These are phyloP conservation scores for Chlamydomonas reinhardtii DNA, from an alignment of 163 green algal genomes.

Conservation along the genomic window DNA sequence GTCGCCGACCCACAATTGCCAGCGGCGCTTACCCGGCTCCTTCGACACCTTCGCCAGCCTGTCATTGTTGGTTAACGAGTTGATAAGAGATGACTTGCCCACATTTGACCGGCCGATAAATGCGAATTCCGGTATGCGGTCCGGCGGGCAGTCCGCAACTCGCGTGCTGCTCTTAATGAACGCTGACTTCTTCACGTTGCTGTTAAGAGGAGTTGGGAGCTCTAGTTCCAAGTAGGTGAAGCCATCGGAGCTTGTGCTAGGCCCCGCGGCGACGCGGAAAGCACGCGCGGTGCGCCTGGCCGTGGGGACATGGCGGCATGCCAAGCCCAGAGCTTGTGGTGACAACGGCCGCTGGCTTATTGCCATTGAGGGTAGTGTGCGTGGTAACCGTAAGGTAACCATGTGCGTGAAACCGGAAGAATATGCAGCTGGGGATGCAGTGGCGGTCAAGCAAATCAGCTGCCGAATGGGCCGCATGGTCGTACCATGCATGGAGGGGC, in stretches of 20 bases:
- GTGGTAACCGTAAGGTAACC: too few species aligned
- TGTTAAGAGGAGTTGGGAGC: conserved; percentile 49
- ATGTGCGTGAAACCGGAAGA: too few species aligned
- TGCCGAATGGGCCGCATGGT: too few species aligned
- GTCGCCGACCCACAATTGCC: too few species aligned
- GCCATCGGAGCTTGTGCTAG: conserved; percentile 2
- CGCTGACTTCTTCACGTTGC: conserved; percentile 70
- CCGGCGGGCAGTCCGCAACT: conserved; percentile 82
- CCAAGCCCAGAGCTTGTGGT: conserved; percentile 13
- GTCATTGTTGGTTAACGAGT: conserved; percentile 89
- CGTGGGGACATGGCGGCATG: background rate
- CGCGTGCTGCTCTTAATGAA: conserved; percentile 87
- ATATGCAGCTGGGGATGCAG: too few species aligned
- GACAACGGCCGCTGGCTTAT: background rate
- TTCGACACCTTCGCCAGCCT: conserved; percentile 87
- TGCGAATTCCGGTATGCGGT: conserved; percentile 91
- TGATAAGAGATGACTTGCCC: conserved; percentile 97
- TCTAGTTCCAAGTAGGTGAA: conserved; percentile 54
- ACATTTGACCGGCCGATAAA: conserved; percentile 98
- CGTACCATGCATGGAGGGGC: too few species aligned
- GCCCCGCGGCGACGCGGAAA: conserved; percentile 1
- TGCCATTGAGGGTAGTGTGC: background rate
- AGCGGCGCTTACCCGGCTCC: conserved; percentile 16
- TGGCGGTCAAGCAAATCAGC: too few species aligned
- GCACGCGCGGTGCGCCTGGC: background rate